These are phyloP conservation scores for Ogataea nakhonphanomensis DNA, from an alignment of 805 yeast genomes.

Conservation along the genomic window DNA sequence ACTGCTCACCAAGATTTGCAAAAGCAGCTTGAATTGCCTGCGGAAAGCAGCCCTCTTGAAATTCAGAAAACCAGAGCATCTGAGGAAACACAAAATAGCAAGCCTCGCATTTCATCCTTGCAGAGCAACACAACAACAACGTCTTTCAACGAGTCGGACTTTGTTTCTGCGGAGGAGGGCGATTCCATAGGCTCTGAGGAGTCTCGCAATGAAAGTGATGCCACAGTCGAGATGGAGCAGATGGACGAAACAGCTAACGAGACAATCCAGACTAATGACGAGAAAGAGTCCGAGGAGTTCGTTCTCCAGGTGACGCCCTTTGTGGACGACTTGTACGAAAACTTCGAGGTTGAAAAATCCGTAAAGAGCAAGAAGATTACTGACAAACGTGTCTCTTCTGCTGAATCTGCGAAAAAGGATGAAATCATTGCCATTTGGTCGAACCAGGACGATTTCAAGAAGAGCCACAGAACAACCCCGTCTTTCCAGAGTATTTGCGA, in stretches of 20 bases:
- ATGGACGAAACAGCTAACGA: slow-evolving; percentile 12
- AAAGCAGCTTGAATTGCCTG: slow-evolving; percentile 13
- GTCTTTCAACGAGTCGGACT: slow-evolving; percentile 30
- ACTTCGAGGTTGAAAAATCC: slow-evolving; percentile 30
- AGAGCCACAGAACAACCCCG: slow-evolving; percentile 13
- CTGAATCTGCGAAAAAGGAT: slow-evolving; percentile 27
- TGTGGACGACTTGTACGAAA: slow-evolving; percentile 40
- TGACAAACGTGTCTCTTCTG: slow-evolving; percentile 18
- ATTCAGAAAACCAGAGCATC: slow-evolving; percentile 11
- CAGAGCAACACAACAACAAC: slow-evolving; percentile 27
- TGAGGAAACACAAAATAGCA: background rate
- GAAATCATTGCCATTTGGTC: slow-evolving; percentile 35
- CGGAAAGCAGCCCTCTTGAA: slow-evolving; percentile 20
- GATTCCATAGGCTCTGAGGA: slow-evolving; percentile 10
- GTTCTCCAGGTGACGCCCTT: slow-evolving; percentile 31
- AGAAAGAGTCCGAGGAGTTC: slow-evolving; percentile 14
- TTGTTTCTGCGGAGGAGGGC: slow-evolving; percentile 33
- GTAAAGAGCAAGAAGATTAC: background rate
- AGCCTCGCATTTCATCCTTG: slow-evolving; percentile 22
- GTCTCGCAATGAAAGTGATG: slow-evolving; percentile 8
- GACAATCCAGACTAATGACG: slow-evolving; percentile 9
- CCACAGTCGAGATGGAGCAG: slow-evolving; percentile 11
- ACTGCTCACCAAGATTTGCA: slow-evolving; percentile 16
- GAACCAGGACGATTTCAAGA: slow-evolving; percentile 28
- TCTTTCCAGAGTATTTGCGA: slow-evolving; percentile 30